Conservation (phyloP, 1,284 basidiomycete genomes). For the Trichosporon ovoides region DNA sequence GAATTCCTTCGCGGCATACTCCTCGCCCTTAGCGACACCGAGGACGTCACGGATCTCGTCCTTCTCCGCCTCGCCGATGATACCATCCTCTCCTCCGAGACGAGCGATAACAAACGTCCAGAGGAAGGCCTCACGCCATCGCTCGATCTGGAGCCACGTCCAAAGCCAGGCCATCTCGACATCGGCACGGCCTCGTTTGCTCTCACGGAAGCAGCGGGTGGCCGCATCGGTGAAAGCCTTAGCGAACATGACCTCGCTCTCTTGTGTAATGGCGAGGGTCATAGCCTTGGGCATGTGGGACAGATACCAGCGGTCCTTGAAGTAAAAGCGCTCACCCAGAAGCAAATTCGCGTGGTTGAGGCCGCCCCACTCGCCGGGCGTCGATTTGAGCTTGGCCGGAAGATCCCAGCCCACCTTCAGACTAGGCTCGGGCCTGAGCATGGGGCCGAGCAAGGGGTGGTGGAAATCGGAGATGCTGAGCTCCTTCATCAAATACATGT, state of each 20-base stretch:
- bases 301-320: slow-evolving; percentile 29
- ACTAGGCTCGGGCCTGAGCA: slow-evolving; percentile 31
- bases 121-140: slow-evolving; percentile 43
- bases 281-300: slow-evolving; percentile 40
- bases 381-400: slow-evolving; percentile 19
- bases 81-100: slow-evolving; percentile 31
- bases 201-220: slow-evolving; percentile 36
- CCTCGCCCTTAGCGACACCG: slow-evolving; percentile 12
- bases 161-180: slow-evolving; percentile 39
- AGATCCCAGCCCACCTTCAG: slow-evolving; percentile 27
- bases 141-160: slow-evolving; percentile 35
- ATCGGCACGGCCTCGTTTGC: slow-evolving; percentile 32
- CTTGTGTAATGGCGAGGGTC: slow-evolving; percentile 27
- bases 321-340: slow-evolving; percentile 32
- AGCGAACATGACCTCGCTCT: slow-evolving; percentile 39
- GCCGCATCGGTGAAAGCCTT: slow-evolving; percentile 24
- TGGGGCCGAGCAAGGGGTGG: slow-evolving; percentile 34
- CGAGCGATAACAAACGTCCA: slow-evolving; percentile 38
- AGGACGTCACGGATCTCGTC: slow-evolving; percentile 27
- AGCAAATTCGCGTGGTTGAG: slow-evolving; percentile 34
- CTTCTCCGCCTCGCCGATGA: slow-evolving; percentile 27
- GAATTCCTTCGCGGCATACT: slow-evolving; percentile 12
- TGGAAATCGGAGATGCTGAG: slow-evolving; percentile 33
- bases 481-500: slow-evolving; percentile 39
- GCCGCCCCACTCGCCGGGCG: slow-evolving; percentile 42